These are phyloP conservation scores for Pythium biforme DNA, from an alignment of 352 stramenopile species.

Conservation along the genomic window DNA sequence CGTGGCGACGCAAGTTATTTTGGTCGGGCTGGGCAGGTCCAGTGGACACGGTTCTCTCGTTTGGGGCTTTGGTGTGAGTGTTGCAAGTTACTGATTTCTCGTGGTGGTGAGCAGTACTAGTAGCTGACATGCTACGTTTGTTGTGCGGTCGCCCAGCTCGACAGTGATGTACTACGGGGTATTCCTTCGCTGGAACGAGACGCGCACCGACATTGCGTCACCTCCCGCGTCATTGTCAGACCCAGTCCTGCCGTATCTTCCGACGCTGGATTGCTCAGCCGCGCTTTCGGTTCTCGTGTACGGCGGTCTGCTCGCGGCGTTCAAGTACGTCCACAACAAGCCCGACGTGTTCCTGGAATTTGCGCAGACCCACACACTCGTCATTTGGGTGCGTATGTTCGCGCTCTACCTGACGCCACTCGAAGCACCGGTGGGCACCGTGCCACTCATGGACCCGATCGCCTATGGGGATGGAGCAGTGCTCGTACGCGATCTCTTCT, in stretches of 20 bases:
- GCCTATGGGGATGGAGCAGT: constrained; percentile 28
- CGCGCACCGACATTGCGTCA: constrained; percentile 29
- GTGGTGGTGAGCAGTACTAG: no score
- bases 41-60: constrained; percentile 10
- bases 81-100: no score
- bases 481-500: constrained; percentile 39
- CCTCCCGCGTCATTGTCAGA: constrained; percentile 29
- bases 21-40: constrained; percentile 20
- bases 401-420: constrained; percentile 36
- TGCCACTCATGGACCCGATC: constrained; percentile 36
- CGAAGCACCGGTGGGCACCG: constrained; percentile 26
- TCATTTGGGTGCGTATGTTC: constrained; percentile 42
- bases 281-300: constrained; percentile 35
- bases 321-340: constrained; percentile 33
- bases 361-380: constrained; percentile 31
- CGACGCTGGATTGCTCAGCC: constrained; percentile 30
- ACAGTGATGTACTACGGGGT: constrained; percentile 29
- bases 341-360: constrained; percentile 38
- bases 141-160: constrained; percentile 23
- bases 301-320: constrained; percentile 24
- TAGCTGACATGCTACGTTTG: no score
- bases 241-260: constrained; percentile 28
- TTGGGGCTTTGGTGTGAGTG: constrained; percentile 11
- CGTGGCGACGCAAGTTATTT: constrained; percentile 26
- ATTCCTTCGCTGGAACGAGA: constrained; percentile 39